Evolutionary conservation across 2,329 filamentous ascomycete species (phyloP), one percentile per base, ranked within the genome.

Genomic region (Colletotrichum higginsianum): DNA sequence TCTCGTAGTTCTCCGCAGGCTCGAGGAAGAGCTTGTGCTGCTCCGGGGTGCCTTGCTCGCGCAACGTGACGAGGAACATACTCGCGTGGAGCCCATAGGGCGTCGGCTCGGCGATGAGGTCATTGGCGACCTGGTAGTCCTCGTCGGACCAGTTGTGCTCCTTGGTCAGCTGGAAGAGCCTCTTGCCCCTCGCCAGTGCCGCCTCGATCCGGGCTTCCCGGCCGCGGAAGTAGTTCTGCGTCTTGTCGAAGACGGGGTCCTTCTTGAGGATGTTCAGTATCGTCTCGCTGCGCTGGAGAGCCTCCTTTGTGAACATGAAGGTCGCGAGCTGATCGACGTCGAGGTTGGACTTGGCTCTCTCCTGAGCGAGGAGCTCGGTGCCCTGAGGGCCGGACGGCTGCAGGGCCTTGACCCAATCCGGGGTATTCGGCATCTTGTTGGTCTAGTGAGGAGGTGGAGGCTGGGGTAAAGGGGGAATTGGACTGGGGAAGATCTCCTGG

Each of bases 171-270:
- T 92, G 89, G 66, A 90, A 88, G 76, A 95, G 82, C 61, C 88
- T 87, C 86, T 95, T 95, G 57, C 87, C 92, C 71, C 92, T 86
- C 7, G 89, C 92, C 66, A 96, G 84, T 1, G 93, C 89, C 44
- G 88, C 89, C 78, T 93, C 88, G 77, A 95, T 91, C 60, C 90
- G 87, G 73, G 93, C 91, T 35, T 89, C 86, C 55, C 93, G 86
- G 52, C 92, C 92, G 75, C 89, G 87, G 79, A 93, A 93, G 82
- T 94, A 94, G 79, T 94, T 94, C 74, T 92, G 90, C 3, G 90
- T 90, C 83, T 95, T 95, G 82, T 95, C 91, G 75, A 95, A 95
- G 67, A 94, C 87, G 63, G 89, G 88, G 70, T 95, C 92, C 0
- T 86, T 80, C 75, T 91, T 84, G 6, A 95, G 86, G n/a, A 94